Base-by-base conservation (phyloP, 129 eudicot genomes). In the Tanacetum coccineum region DNA sequence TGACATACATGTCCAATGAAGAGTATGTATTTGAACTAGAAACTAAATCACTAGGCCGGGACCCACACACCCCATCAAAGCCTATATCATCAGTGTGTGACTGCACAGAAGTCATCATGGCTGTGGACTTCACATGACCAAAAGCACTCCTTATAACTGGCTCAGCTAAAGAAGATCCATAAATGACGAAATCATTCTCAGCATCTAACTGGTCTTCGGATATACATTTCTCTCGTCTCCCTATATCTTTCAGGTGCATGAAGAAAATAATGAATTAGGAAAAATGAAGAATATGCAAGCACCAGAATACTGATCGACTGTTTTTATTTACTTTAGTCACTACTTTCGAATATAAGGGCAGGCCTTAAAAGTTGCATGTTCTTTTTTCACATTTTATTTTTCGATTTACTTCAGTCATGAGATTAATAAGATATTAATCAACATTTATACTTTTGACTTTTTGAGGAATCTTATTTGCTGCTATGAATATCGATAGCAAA, bases 111-210 rank as follows among this genome's bases (percentile, higher is more conserved):
- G 48, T 64, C 25, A 58, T 28, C 36, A 42, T 65, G 13, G 49
- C 59, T 22, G 79, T n/a, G 20, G 36, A 72, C 70, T 68, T 81
- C 49, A 76, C 58, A 80, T 80, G 64, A 56, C 69, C 21, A 62
- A 76, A 67, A 51, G 78, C 78, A 79, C 82, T 81, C 75, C 79
- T 76, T 70, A 85, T 13, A 40, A 76, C 15, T 47, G 87, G 79
- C 57, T 66, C 78, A 67, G 55, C 67, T 22, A 53, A 46, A 49
- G 50, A 66, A 74, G 75, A 64, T 55, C 67, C 82, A 62, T 71
- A 26, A 57, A 30, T 39, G 36, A 68, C 74, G 51, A 57, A 58
- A 39, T 70, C 19, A 19, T 67, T 66, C 19, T 73, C 78, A 40
- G 49, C 60, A 72, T 45, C 17, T 25, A 67, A 19, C 74, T 47